Evolutionary conservation across 371 early-diverging fungal genomes (phyloP).

Genomic region (Rhizomucor pusillus): DNA sequence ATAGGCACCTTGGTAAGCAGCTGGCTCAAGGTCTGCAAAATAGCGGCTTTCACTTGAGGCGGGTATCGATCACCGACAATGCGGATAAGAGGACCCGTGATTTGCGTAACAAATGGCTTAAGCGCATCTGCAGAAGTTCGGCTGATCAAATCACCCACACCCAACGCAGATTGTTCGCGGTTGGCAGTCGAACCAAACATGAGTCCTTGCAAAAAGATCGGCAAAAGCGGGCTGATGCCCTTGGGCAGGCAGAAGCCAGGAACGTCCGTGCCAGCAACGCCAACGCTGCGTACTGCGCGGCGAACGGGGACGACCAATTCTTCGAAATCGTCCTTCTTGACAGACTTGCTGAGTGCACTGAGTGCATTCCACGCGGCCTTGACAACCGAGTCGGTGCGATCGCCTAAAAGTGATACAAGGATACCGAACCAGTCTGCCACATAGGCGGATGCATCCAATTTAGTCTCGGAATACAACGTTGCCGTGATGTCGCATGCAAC

Average conservation of each 20-base stretch:
- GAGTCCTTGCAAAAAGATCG: conserved; percentile 92
- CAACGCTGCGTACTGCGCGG: conserved; percentile 62
- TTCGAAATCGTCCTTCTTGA: conserved; percentile 85
- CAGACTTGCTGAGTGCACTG: conserved; percentile 73
- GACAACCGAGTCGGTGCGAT: conserved; percentile 58
- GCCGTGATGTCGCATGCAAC: conserved; percentile 61
- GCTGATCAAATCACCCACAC: conserved; percentile 64
- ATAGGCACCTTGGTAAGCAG: conserved; percentile 82
- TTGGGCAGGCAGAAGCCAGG: conserved; percentile 91
- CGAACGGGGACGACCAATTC: conserved; percentile 72
- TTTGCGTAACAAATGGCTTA: conserved; percentile 89
- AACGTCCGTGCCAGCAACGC: conserved; percentile 63
- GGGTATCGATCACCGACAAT: conserved; percentile 95
- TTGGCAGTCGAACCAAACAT: conserved; percentile 84
- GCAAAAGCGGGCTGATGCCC: conserved; percentile 87
- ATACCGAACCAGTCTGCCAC: conserved; percentile 82
- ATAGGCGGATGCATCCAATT: conserved; percentile 66
- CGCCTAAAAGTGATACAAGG: conserved; percentile 69
- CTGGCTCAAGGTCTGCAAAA: conserved; percentile 79
- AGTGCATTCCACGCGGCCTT: conserved; percentile 78
- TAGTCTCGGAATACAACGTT: conserved; percentile 69
- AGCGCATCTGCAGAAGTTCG: conserved; percentile 76
- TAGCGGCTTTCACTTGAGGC: conserved; percentile 87
- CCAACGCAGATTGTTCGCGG: conserved; percentile 84
- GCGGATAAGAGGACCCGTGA: conserved; percentile 97